Evolutionary conservation across 495 filamentous ascomycete genomes (phyloP), one percentile per base, ranked within the genome.

Genomic region (Penicillium salamii): DNA sequence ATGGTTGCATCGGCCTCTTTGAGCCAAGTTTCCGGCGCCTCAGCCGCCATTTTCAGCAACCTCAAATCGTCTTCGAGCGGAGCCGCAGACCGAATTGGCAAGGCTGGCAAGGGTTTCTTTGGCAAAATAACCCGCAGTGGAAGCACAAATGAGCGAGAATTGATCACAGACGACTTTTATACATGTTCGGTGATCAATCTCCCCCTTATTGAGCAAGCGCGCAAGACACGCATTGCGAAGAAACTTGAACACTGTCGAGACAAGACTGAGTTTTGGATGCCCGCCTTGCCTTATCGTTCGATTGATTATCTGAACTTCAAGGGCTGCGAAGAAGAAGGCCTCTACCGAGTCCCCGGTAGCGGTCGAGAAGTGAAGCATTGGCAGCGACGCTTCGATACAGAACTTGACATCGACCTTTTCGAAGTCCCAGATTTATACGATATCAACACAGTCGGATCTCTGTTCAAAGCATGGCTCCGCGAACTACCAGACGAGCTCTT

Each of bases 191-290:
- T 91, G 36, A 89, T 96, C 61, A 90, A 89, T 55, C 68, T 86
- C 13, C 88, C 89, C 1, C 74, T 96, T 21, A 75, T 92, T 32
- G 83, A 95, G 53, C 91, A 96, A 65, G 89, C 90, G 5, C 78
- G 90, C n/a, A 69, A 81, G 39, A 95, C 91, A 1, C 77, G 91
- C 29, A 96, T 96, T 57, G 90, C 89, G 3, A 91, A 89, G 67
- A 80, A 84, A 42, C 71, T 96, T 13, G 88, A 90, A 59, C 80
- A 86, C 46, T 95, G 88, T 13, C 76, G 82, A 36, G 91, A 96
- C 59, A 96, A 96, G 77, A 96, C 91, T 1, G 91, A 95, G 58
- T 96, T 91, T 61, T 96, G 91, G 91, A 93, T 96, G 89, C 91
- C 91, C 1, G 87, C 89, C 14, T 82, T 96, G 38, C 91, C 91